A percentile compares a stretch with the other conserved stretches of the same genome.
Evolutionary conservation across 2,329 filamentous ascomycete species (phyloP).

Genomic region (Penicillium concentricum): DNA sequence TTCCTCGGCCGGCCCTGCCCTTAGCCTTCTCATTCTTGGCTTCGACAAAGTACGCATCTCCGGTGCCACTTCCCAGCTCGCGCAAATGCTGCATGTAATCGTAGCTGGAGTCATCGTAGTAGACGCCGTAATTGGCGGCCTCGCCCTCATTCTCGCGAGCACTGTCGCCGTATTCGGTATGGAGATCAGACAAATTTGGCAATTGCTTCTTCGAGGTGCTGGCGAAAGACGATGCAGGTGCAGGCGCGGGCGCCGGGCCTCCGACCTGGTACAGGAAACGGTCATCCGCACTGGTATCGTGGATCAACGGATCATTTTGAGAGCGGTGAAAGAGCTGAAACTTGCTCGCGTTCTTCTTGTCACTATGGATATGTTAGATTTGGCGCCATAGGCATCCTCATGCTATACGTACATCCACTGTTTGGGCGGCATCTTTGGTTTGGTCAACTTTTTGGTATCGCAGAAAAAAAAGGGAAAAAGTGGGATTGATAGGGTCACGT

Average conservation of each 20-base stretch:
- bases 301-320: conserved; percentile 95
- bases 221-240: conserved; percentile 24
- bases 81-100: conserved; percentile 99
- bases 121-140: conserved; percentile 89
- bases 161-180: conserved; percentile 66
- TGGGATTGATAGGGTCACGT: conserved; percentile 33
- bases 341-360: conserved; percentile 91
- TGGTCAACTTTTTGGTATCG: conserved; percentile 7
- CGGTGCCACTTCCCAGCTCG: conserved; percentile 69
- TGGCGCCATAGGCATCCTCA: background rate
- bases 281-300: conserved; percentile 82
- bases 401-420: conserved; percentile 66
- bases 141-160: conserved; percentile 87
- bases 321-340: conserved; percentile 94
- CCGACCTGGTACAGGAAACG: conserved; percentile 79
- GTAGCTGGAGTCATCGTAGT: conserved; percentile 91
- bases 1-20: conserved; percentile 62
- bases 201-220: conserved; percentile 49
- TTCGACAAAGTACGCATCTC: conserved; percentile 81
- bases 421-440: conserved; percentile 66
- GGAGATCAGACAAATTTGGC: conserved; percentile 69
- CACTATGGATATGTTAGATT: conserved; percentile 47
- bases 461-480: conserved; percentile 28
- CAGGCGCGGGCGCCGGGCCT: conserved; percentile 36
- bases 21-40: conserved; percentile 61